Evolutionary conservation across 2,329 filamentous ascomycete species (phyloP).

Genomic region (Neofusicoccum laricinum): DNA sequence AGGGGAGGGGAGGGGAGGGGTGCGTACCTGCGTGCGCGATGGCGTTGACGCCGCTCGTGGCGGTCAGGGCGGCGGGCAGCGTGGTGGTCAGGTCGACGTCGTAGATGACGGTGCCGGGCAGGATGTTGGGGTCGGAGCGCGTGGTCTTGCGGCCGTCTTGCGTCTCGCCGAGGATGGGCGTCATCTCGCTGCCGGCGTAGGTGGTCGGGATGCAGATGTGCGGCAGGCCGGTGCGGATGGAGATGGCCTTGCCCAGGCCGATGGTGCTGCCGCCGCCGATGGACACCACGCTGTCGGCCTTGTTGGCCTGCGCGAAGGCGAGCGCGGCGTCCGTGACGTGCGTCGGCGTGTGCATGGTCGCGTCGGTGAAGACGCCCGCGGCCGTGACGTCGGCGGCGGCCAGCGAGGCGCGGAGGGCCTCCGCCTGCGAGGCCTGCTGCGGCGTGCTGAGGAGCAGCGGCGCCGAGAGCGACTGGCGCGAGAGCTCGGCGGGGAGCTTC

Average conservation of each 20-base stretch:
- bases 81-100: conserved; percentile 63
- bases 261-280: conserved; percentile 63
- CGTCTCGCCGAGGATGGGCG: conserved; percentile 63
- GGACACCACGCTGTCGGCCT: conserved; percentile 56
- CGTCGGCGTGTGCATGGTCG: conserved; percentile 62
- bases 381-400: conserved; percentile 33
- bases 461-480: conserved; percentile 46
- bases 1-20: neutral
- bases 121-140: conserved; percentile 55
- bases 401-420: conserved; percentile 45
- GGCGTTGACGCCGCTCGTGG: conserved; percentile 62
- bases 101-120: conserved; percentile 62
- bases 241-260: conserved; percentile 48
- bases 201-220: conserved; percentile 37
- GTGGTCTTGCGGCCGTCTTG: conserved; percentile 58
- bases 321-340: conserved; percentile 57
- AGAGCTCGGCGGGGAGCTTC: conserved; percentile 44
- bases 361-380: conserved; percentile 54
- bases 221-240: conserved; percentile 30
- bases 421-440: conserved; percentile 48
- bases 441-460: conserved; percentile 59
- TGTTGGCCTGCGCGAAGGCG: conserved; percentile 42
- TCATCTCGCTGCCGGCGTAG: conserved; percentile 54
- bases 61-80: conserved; percentile 52
- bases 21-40: conserved; percentile 59